Evolutionary conservation across 495 filamentous ascomycete species (phyloP), one percentile per base, ranked within the genome.

Genomic region (Penicillium ochrochloron): DNA sequence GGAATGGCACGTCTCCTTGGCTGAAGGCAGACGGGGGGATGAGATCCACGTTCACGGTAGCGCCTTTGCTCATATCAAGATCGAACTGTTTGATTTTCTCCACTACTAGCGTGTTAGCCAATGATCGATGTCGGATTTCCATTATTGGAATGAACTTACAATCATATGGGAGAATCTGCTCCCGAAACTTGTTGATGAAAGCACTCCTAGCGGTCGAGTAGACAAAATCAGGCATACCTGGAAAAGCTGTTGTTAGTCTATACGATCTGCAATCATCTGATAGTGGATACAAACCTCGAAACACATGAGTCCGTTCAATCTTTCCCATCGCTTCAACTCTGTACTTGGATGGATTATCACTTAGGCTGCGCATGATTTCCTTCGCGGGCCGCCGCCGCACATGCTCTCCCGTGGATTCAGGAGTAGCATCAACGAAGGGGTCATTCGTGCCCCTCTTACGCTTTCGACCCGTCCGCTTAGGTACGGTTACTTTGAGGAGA

Each of bases 401-500:
- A 7, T 61, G 35, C 27, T 64, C 66, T 7, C 51, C 34, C 25
- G 60, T 17, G n/a, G 42, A 41, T 7, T 61, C 57, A 0, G 66
- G 41, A 3, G 63, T 55, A 4, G 66, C 70, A 15, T 74, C 70
- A 7, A 68, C 66, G 68, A 89, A 96, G 1, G 89, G 89, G 34
- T 83, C 90, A 61, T 86, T 67, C 9, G 86, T 88, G 8, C 91
- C 92, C 52, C 87, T 80, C 75, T 92, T 95, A 34, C 92, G 85
- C 73, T 91, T 97, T 50, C 92, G 85, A 4, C 93, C 92, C 7
- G 92, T 96, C 50, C 91, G 80, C 74, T 90, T 94, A 0, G 96
- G 96, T 2, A 97, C 87, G 0, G 90, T 92, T 51, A 99, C 83
- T 76, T 93, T 93, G 27, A 99, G 81, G 25, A 98, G 81, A 31